Evolutionary conservation across 805 yeast genomes (phyloP).

Genomic region (Wickerhamiella hasegawae): DNA sequence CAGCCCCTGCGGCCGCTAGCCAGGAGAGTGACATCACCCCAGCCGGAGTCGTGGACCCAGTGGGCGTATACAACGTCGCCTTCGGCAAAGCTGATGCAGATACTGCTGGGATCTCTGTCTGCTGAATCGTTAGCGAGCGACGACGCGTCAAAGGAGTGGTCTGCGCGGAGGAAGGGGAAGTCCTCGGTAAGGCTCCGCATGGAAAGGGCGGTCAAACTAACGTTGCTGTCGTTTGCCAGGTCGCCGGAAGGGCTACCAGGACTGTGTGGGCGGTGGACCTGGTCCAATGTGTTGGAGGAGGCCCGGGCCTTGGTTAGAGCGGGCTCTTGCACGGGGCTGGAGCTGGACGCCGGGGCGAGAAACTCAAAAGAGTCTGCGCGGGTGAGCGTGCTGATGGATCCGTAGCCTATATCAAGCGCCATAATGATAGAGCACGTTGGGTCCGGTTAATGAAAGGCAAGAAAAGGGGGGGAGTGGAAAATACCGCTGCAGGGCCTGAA

Average conservation of each 20-base stretch:
- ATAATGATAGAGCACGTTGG: no score
- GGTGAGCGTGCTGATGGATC: no score
- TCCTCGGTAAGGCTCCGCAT: constrained; percentile 7
- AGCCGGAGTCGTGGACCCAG: constrained; percentile 26
- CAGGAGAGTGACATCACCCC: constrained; percentile 28
- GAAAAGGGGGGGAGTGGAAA: no score
- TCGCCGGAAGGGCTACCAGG: background rate
- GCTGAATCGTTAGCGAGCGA: constrained; percentile 11
- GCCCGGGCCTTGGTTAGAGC: background rate
- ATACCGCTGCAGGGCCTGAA: no score
- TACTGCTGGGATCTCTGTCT: constrained; percentile 19
- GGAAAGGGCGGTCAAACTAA: background rate
- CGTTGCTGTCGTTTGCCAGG: background rate
- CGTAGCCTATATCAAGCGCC: no score
- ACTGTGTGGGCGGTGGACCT: background rate
- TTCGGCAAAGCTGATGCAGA: constrained; percentile 22
- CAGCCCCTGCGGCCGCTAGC: constrained; percentile 25
- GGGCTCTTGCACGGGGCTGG: background rate
- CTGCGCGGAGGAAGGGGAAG: constrained; percentile 22
- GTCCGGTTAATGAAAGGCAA: no score
- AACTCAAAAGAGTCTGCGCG: background rate
- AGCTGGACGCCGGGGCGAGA: background rate
- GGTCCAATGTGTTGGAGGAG: background rate
- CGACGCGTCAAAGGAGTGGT: constrained; percentile 21
- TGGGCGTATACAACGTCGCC: constrained; percentile 25